A percentile compares a stretch with the other conserved stretches of the same genome.
These are phyloP conservation scores for Gossypium raimondii DNA, from an alignment of 345 rosid genomes.

Conservation along the genomic window DNA sequence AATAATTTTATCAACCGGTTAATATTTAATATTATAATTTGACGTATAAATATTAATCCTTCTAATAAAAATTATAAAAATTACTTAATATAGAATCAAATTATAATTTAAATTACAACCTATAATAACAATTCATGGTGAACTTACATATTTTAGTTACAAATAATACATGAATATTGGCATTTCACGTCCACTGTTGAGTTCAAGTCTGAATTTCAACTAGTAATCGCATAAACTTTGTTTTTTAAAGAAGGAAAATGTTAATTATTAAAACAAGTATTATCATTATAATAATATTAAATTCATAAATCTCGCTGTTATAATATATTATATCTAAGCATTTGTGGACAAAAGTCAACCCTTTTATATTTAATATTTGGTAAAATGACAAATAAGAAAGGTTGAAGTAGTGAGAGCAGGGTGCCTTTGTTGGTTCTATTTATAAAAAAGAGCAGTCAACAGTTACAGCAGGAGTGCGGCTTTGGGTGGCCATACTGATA, in stretches of 20 bases:
- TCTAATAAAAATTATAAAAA: too few relatives aligned
- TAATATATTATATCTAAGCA: slow-evolving; percentile 7
- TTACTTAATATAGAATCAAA: too few relatives aligned
- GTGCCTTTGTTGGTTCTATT: not conserved
- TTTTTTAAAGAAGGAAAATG: not conserved
- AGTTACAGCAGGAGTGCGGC: slow-evolving; percentile 2
- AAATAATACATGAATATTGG: too few relatives aligned
- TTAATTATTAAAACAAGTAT: not conserved
- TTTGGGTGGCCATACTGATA: not conserved
- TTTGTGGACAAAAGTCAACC: slow-evolving; percentile 11
- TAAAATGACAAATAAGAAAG: not conserved
- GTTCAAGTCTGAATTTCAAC: not conserved
- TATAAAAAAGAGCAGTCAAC: slow-evolving; percentile 16
- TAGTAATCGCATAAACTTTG: not conserved
- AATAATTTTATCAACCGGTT: too few relatives aligned
- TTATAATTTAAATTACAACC: too few relatives aligned
- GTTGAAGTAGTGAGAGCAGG: slow-evolving; percentile 15
- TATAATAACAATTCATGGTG: too few relatives aligned
- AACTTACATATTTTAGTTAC: too few relatives aligned
- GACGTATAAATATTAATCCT: too few relatives aligned
- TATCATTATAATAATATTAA: not conserved
- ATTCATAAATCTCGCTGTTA: too few relatives aligned
- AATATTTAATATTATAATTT: too few relatives aligned
- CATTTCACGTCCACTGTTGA: not conserved
- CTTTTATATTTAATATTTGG: not conserved